Percentiles rank a stretch among this genome's conserved stretches.
These are phyloP conservation scores for Phytophthora foliorum DNA, from an alignment of 352 stramenopile species.

Conservation along the genomic window DNA sequence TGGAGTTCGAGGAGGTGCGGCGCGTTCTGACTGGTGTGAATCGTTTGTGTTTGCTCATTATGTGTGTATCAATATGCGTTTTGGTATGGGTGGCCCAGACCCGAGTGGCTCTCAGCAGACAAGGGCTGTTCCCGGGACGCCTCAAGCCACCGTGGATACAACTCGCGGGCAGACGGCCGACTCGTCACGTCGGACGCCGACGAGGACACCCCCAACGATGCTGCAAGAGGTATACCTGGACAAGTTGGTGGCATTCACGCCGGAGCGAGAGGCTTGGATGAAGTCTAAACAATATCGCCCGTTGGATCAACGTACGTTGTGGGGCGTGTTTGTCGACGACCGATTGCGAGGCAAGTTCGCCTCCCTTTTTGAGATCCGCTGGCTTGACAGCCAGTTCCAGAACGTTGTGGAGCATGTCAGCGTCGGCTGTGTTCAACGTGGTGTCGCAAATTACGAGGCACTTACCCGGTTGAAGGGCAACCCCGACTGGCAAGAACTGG, in stretches of 20 bases:
- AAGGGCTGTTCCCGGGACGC: neutral
- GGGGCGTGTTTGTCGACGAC: constrained; percentile 6
- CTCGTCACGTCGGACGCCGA: neutral
- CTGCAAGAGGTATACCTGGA: neutral
- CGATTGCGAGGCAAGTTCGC: neutral
- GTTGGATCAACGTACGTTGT: neutral
- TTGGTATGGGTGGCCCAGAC: neutral
- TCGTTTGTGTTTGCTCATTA: neutral
- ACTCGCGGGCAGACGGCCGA: neutral
- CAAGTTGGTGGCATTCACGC: neutral
- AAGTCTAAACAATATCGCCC: neutral
- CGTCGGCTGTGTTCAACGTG: neutral
- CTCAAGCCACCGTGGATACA: neutral
- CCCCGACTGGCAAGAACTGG: no score
- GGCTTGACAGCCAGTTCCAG: constrained; percentile 15
- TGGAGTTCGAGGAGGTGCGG: no score
- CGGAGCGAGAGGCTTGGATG: neutral
- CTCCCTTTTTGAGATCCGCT: constrained; percentile 6
- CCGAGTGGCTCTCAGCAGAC: no score
- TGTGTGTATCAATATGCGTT: neutral
- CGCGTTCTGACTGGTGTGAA: no score
- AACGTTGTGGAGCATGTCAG: constrained; percentile 5
- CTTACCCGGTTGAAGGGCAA: no score
- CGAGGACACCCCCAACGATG: neutral
- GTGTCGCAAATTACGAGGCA: no score